A percentile compares a stretch with the other conserved stretches of the same genome.
These are phyloP conservation scores for Dictyostelium capitatum DNA, from an alignment of 78 protist species.

Conservation along the genomic window DNA sequence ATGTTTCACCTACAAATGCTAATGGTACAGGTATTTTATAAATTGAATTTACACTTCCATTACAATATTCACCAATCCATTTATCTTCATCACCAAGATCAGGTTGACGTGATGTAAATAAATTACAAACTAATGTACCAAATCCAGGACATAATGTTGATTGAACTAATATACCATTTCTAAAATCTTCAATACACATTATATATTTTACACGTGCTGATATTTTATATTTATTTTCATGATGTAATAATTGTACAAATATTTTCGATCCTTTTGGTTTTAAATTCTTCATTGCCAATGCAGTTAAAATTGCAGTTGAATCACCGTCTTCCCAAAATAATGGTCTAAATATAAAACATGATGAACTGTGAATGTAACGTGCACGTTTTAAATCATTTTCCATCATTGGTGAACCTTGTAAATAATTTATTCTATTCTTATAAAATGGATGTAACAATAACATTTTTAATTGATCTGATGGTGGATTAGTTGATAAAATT, in stretches of 20 bases:
- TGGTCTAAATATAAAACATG: slow-evolving; percentile 69
- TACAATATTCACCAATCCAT: slow-evolving; percentile 76
- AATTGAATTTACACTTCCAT: slow-evolving; percentile 76
- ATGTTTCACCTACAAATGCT: slow-evolving; percentile 69
- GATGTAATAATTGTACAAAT: slow-evolving; percentile 55
- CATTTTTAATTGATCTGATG: slow-evolving; percentile 67
- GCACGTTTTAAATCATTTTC: slow-evolving; percentile 65
- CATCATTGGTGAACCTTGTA: slow-evolving; percentile 73
- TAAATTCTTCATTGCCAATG: slow-evolving; percentile 68
- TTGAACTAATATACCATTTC: slow-evolving; percentile 79
- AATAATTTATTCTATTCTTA: slow-evolving; percentile 54
- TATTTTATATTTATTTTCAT: slow-evolving; percentile 61
- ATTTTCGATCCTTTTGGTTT: slow-evolving; percentile 39
- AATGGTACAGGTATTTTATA: slow-evolving; percentile 76
- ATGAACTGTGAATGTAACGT: slow-evolving; percentile 34
- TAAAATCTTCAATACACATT: slow-evolving; percentile 80
- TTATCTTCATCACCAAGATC: slow-evolving; percentile 56
- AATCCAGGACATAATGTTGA: slow-evolving; percentile 71
- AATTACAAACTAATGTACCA: slow-evolving; percentile 72
- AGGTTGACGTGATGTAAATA: slow-evolving; percentile 73
- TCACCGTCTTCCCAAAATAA: slow-evolving; percentile 80
- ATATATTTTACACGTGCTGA: slow-evolving; percentile 59
- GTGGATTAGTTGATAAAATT: slow-evolving; percentile 55
- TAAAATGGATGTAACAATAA: slow-evolving; percentile 69
- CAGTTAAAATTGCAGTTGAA: slow-evolving; percentile 40